Conservation (phyloP, 2,329 filamentous ascomycete genomes). For the Penicillium vulpinum region DNA sequence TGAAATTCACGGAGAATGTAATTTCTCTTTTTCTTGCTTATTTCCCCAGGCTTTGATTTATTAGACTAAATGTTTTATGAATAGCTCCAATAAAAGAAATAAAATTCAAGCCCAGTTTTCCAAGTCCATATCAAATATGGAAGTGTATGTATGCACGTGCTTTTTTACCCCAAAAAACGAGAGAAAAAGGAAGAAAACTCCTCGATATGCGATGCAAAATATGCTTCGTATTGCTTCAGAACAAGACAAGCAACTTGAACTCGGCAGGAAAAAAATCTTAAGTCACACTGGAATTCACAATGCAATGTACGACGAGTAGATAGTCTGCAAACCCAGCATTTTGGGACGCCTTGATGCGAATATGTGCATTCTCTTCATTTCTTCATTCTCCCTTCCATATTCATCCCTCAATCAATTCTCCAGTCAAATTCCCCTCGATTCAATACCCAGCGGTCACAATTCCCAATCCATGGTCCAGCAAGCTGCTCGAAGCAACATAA, state of each 20-base stretch:
- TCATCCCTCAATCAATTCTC: neutral
- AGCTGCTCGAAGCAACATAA: slow-evolving; percentile 50
- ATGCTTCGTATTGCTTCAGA: neutral
- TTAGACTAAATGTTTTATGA: too few relatives aligned
- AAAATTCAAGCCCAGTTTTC: neutral
- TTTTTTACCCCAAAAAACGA: neutral
- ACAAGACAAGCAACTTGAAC: neutral
- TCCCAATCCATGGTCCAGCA: slow-evolving; percentile 44
- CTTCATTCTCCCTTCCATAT: neutral
- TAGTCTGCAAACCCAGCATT: neutral
- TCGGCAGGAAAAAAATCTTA: neutral
- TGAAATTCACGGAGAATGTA: neutral
- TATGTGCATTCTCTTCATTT: neutral
- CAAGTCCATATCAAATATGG: neutral
- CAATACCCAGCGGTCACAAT: slow-evolving; percentile 29
- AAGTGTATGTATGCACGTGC: neutral
- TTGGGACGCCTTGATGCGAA: neutral
- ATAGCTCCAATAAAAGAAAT: neutral
- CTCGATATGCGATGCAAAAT: neutral
- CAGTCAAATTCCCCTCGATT: neutral
- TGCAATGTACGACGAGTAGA: neutral
- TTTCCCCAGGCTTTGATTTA: neutral
- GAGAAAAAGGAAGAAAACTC: neutral
- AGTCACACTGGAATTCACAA: neutral
- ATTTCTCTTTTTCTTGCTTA: neutral